These are phyloP conservation scores for Lycium ferocissimum DNA, from an alignment of 257 asterid genomes.

Conservation along the genomic window DNA sequence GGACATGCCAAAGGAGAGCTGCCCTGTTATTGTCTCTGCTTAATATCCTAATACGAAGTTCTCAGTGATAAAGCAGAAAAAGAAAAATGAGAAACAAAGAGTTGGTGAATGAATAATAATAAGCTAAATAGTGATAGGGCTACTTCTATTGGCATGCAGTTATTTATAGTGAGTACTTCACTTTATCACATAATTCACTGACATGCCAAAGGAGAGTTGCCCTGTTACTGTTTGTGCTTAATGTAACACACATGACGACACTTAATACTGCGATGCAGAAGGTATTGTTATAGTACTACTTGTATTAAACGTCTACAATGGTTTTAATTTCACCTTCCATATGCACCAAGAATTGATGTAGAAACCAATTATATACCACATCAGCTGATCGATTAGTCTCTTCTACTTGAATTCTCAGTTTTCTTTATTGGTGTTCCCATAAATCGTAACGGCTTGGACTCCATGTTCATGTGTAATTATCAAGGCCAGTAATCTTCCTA, in stretches of 20 bases:
- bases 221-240: conserved; percentile 21
- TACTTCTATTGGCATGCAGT: conserved; percentile 55
- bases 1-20: conserved; percentile 66
- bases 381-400: neutral
- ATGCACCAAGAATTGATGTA: no score
- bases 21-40: neutral
- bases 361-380: neutral
- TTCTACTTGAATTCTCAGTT: neutral
- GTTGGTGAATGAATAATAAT: neutral
- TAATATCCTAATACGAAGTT: neutral
- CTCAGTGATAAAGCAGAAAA: neutral
- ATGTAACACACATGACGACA: neutral
- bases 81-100: neutral
- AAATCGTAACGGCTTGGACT: neutral
- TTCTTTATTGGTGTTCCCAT: neutral
- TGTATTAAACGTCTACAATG: neutral
- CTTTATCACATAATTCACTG: neutral
- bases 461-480: no score
- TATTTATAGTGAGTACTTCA: neutral
- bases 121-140: conserved; percentile 57
- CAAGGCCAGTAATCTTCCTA: no score
- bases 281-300: neutral
- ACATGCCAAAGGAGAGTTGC: conserved; percentile 68
- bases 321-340: neutral
- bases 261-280: neutral